These are phyloP conservation scores for Camellia oleifera DNA, from an alignment of 179 eudicot species.

Conservation along the genomic window DNA sequence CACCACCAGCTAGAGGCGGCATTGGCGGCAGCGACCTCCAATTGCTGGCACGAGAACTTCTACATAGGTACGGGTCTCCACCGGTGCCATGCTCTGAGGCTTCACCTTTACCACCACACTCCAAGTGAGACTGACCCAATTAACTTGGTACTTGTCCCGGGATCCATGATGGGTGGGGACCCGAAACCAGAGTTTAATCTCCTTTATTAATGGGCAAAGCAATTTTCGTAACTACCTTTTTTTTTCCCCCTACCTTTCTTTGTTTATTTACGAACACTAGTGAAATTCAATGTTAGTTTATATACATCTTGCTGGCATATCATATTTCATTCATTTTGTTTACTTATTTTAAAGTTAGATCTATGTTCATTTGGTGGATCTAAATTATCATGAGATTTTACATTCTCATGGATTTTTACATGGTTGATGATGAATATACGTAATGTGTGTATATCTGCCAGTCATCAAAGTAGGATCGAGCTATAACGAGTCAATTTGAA, in stretches of 20 bases:
- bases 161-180: constrained; percentile 1
- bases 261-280: background rate
- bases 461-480: no score
- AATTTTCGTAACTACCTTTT: constrained; percentile 12
- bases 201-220: constrained; percentile 6
- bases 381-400: no score
- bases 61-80: constrained; percentile 49
- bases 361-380: no score
- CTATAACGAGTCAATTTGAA: no score
- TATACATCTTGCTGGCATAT: background rate
- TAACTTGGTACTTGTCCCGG: constrained; percentile 21
- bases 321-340: background rate
- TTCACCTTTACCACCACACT: constrained; percentile 52
- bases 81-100: constrained; percentile 38
- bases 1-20: constrained; percentile 19
- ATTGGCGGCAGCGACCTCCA: constrained; percentile 55
- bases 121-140: constrained; percentile 26
- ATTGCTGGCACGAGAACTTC: constrained; percentile 64
- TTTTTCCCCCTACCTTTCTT: background rate
- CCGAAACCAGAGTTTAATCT: background rate
- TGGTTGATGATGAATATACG: no score
- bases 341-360: background rate
- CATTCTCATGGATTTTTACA: no score
- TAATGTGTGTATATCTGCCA: no score
- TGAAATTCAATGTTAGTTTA: constrained; percentile 18